Evolutionary conservation across 2,329 filamentous ascomycete species (phyloP).

Genomic region (Lasiodiplodia citricola): DNA sequence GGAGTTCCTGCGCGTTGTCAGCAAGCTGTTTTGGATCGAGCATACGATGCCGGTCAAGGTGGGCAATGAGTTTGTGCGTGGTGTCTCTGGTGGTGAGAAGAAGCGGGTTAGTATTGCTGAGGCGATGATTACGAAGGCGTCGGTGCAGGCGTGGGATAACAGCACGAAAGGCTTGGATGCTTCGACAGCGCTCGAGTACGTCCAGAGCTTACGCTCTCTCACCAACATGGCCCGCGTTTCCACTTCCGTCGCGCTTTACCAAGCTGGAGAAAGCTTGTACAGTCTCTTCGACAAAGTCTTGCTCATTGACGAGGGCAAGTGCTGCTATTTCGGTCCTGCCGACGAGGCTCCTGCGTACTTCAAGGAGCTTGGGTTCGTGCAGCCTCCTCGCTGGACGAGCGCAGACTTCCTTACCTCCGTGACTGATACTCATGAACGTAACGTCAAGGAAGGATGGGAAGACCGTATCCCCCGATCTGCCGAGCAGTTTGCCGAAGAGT

Average conservation of each 20-base stretch:
- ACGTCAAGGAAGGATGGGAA: conserved; percentile 62
- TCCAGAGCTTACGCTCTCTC: conserved; percentile 67
- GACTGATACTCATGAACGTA: conserved; percentile 65
- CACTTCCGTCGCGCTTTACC: conserved; percentile 72
- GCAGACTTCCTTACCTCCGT: conserved; percentile 76
- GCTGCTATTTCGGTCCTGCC: conserved; percentile 66
- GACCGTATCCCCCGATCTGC: conserved; percentile 60
- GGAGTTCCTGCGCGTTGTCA: conserved; percentile 69
- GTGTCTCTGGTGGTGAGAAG: conserved; percentile 57
- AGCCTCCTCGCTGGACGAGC: conserved; percentile 69
- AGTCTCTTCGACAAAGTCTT: conserved; percentile 48
- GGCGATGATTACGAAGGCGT: conserved; percentile 52
- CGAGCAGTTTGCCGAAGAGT: conserved; percentile 59
- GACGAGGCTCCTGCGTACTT: conserved; percentile 69
- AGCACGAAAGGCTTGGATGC: conserved; percentile 75
- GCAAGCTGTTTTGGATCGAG: conserved; percentile 73
- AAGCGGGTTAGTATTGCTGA: conserved; percentile 57
- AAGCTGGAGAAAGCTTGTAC: conserved; percentile 58
- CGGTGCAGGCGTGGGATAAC: conserved; percentile 58
- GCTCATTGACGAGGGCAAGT: conserved; percentile 47
- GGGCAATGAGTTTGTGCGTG: conserved; percentile 75
- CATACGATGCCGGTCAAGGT: conserved; percentile 76
- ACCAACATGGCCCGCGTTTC: conserved; percentile 68
- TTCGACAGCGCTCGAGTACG: conserved; percentile 75
- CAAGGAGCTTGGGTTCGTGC: conserved; percentile 69